These are phyloP conservation scores for Septoria petroselini DNA, from an alignment of 2,329 filamentous ascomycete species.

Conservation along the genomic window DNA sequence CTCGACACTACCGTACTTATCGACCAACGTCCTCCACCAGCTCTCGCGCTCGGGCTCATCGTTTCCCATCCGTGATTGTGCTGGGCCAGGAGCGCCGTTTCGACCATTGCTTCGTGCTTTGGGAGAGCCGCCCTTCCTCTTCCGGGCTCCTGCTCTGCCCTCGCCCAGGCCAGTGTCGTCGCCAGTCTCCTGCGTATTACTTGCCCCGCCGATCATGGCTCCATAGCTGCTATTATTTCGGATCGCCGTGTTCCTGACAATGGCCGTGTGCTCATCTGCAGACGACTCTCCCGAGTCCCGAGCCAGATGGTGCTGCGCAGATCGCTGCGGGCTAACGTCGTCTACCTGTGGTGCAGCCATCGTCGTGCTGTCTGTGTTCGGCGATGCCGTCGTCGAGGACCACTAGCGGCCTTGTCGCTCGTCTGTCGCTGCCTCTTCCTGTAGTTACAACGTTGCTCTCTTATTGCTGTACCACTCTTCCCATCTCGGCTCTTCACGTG, in stretches of 20 bases:
- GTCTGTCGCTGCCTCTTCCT: too few species aligned
- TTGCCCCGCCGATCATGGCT: slow-evolving; percentile 26
- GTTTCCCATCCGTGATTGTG: slow-evolving; percentile 12
- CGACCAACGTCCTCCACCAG: slow-evolving; percentile 56
- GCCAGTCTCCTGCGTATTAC: slow-evolving; percentile 26
- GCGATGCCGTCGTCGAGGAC: too few species aligned
- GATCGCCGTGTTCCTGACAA: slow-evolving; percentile 32
- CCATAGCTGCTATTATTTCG: slow-evolving; percentile 24
- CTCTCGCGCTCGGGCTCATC: slow-evolving; percentile 23
- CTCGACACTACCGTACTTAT: slow-evolving; percentile 66
- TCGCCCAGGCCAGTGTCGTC: not conserved
- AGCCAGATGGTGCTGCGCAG: too few species aligned
- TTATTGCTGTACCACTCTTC: too few species aligned
- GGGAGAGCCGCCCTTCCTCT: slow-evolving; percentile 23
- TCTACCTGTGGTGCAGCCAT: too few species aligned
- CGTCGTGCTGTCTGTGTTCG: too few species aligned
- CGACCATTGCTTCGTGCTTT: slow-evolving; percentile 16
- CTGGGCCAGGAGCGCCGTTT: slow-evolving; percentile 12
- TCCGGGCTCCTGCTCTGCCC: slow-evolving; percentile 11
- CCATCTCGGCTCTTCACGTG: too few species aligned
- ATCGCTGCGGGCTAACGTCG: too few species aligned
- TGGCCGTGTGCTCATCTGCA: slow-evolving; percentile 45
- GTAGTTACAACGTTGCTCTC: too few species aligned
- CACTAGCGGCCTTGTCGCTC: too few species aligned
- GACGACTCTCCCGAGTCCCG: slow-evolving; percentile 34